Evolutionary conservation across 768 basidiomycete species (phyloP).

Genomic region (Dentipellis sp.): DNA sequence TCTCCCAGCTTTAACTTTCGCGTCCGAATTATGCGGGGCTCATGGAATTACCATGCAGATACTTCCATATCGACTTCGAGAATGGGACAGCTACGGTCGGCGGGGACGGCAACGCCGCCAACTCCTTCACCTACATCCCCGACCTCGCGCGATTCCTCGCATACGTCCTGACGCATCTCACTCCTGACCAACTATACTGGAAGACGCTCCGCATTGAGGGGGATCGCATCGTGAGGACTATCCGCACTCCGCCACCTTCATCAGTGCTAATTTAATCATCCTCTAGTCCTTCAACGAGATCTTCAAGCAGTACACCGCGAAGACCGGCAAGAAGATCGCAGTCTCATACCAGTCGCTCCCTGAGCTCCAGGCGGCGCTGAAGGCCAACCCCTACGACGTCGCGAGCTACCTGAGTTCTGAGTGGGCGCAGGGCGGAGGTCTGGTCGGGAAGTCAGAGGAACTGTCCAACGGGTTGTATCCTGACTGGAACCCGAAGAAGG

Average conservation of each 20-base stretch:
- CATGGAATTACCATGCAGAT: no score
- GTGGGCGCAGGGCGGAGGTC: background rate
- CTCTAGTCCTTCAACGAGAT: conserved; percentile 1
- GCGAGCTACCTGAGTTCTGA: background rate
- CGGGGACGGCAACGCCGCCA: conserved; percentile 3
- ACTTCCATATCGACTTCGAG: background rate
- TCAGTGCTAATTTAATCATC: no score
- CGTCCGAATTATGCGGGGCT: background rate
- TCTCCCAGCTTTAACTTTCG: background rate
- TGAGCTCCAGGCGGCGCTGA: background rate
- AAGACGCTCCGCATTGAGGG: background rate
- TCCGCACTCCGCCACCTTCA: no score
- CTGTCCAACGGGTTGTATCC: background rate
- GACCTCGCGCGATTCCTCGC: conserved; percentile 3
- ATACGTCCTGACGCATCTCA: background rate
- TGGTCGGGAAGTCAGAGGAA: background rate
- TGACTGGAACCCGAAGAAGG: background rate
- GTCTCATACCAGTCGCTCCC: background rate
- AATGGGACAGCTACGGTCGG: background rate
- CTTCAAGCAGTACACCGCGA: background rate
- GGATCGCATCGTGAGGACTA: background rate
- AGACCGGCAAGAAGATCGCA: background rate
- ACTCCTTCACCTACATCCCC: background rate
- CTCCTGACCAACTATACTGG: background rate
- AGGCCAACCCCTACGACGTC: background rate